Evolutionary conservation across 108 stramenopile genomes (phyloP), one percentile per base, ranked within the genome.

Genomic region (Cylindrotheca closterium): DNA sequence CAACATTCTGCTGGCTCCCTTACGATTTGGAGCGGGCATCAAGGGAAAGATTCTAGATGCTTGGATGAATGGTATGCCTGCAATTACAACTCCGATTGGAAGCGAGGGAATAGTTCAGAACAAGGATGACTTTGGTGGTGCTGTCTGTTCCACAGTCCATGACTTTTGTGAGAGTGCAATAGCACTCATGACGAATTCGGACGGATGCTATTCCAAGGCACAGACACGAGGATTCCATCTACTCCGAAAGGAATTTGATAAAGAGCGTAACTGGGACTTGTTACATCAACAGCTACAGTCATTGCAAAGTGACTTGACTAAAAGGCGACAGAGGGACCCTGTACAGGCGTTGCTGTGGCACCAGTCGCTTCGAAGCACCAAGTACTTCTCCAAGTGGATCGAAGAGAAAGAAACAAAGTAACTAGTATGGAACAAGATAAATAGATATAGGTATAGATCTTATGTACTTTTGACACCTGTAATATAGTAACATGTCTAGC

Each of bases 1-100:
- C 17, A n/a, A n/a, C n/a, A 77, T 90, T 2, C 47, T 86, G 29
- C 62, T 93, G 18, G 92, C 92, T 15, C 92, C 92, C 2, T 60
- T 93, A 51, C 71, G 92, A 12, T 93, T 79, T 67, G 92, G 92
- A 15, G 89, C 88, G 0, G 92, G 92, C 1, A 83, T 93, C 58
- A 93, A 93, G 73, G 92, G 92, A 0, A 93, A 93, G 65, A 88
- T 93, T 24, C 57, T 87, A 10, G 88, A 93, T 50, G 81, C 86
- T 22, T 93, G 92, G 92, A 71, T 51, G 5, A 68, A 60, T 63
- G 87, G 88, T 12, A 68, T 79, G 42, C 92, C 92, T 5, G 92
- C 88, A 0, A 85, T 89, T 3, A 88, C 88, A 19, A 90, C 88
- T 1, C 74, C 83, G 1, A 48, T 93, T 25, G 92, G 92, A 10